Evolutionary conservation across 768 basidiomycete genomes (phyloP), one percentile per base, ranked within the genome.

Genomic region (Phylloporus sp.): DNA sequence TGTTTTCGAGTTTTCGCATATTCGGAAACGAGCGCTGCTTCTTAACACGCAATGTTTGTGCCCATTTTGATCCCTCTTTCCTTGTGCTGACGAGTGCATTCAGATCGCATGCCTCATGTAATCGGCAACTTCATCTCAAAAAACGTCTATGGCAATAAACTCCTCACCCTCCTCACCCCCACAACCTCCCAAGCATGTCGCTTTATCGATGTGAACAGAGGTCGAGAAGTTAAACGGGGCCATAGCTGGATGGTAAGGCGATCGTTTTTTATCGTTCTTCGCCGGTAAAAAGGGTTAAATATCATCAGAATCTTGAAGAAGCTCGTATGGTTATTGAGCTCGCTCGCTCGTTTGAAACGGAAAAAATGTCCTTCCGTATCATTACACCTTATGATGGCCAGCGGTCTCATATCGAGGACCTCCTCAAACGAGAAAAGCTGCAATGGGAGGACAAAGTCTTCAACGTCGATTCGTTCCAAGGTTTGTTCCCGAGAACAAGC

Each of bases 341-440:
- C 44, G 81, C 81, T 44, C 51, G 54, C 34, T 64, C 75, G 33
- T 75, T 86, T 32, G 64, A 80, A 57, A 62, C 68, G 3, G 62
- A 70, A 44, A 54, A 60, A 0, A 73, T 69, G 55, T 64, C 67
- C 3, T 90, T 75, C 66, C 72, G 75, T 37, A 78, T 91, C 42
- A 83, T 92, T 38, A 89, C 84, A 6, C 89, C 88, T 0, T 91
- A 91, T 69, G 85, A 86, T 57, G 79, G 71, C 1, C 89, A 91
- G 59, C 69, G 84, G 14, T 72, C 59, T 43, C 47, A 55, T 13
- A 75, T 91, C 57, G 86, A 90, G 62, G 56, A 61, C 1, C 55
- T 49, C 6, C 76, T 91, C 62, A 73, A 79, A 55, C 33, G 38
- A 1, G 66, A 62, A 13, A 67, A 65, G 0, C 59, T 90, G 6